Conservation (phyloP, 1,139 yeast genomes). For the Debaryomycetaceae sp. region DNA sequence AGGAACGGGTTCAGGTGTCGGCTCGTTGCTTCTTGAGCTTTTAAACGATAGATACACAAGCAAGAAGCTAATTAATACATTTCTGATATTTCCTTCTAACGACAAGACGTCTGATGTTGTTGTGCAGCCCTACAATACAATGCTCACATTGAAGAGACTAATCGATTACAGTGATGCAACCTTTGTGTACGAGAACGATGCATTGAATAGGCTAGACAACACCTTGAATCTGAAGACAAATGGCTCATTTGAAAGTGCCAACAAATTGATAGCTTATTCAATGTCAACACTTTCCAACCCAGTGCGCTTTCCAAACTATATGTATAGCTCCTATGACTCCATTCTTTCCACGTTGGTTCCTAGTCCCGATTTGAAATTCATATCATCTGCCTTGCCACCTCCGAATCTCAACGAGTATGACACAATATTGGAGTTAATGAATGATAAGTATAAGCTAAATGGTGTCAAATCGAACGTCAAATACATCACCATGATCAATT, state of each 20-base stretch:
- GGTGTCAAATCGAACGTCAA: slow-evolving; percentile 41
- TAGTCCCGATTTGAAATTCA: slow-evolving; percentile 83
- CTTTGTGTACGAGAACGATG: slow-evolving; percentile 86
- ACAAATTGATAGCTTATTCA: slow-evolving; percentile 81
- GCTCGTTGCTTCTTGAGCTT: slow-evolving; percentile 74
- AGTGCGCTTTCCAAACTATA: slow-evolving; percentile 84
- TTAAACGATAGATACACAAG: slow-evolving; percentile 75
- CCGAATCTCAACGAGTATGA: slow-evolving; percentile 76
- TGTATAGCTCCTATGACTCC: slow-evolving; percentile 83
- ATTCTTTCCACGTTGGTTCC: slow-evolving; percentile 82
- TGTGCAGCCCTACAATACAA: slow-evolving; percentile 92
- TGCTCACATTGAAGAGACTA: slow-evolving; percentile 74
- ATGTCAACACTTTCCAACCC: slow-evolving; percentile 86
- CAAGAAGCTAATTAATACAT: slow-evolving; percentile 80
- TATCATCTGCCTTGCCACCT: slow-evolving; percentile 86
- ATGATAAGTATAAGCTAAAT: slow-evolving; percentile 77
- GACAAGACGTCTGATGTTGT: slow-evolving; percentile 86
- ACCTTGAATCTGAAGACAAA: slow-evolving; percentile 32
- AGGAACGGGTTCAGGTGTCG: slow-evolving; percentile 96
- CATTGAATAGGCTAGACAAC: slow-evolving; percentile 66
- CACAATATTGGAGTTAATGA: slow-evolving; percentile 75
- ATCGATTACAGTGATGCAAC: slow-evolving; percentile 84
- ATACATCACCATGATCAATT: slow-evolving; percentile 71
- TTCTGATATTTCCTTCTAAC: slow-evolving; percentile 79
- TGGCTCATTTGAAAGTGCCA: slow-evolving; percentile 67